phyloP scores from a whole-genome alignment of 768 basidiomycete genomes.

The Daedalea quercina region DNA sequence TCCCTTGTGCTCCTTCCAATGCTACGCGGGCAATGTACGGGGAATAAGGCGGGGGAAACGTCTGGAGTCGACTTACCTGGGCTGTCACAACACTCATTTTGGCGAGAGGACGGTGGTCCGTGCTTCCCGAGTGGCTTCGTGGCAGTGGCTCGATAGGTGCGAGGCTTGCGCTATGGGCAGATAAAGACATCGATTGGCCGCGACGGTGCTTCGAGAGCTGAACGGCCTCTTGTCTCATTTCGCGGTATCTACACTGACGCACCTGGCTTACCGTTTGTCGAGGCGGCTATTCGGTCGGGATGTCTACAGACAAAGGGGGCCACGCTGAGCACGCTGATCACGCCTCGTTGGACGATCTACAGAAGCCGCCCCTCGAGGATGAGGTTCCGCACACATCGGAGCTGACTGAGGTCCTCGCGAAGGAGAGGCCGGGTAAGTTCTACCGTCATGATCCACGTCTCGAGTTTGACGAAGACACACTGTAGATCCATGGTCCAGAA shows the following conservation, averaged over 20 bases:
- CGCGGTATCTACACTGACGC: background rate
- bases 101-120: background rate
- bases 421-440: conserved; percentile 2
- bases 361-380: background rate
- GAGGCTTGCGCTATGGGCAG: background rate
- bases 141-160: background rate
- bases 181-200: background rate
- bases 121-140: background rate
- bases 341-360: background rate
- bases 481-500: conserved; percentile 5
- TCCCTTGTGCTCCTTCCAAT: conserved; percentile 2
- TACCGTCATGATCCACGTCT: no score
- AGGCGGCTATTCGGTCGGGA: background rate
- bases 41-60: background rate
- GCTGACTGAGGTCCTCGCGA: background rate
- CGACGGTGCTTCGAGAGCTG: background rate
- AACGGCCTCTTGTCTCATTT: background rate
- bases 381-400: background rate
- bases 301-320: conserved; percentile 1
- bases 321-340: background rate
- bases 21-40: conserved; percentile 2
- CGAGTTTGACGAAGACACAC: background rate
- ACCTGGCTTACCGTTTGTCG: background rate
- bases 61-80: background rate
- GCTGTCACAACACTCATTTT: background rate